These are phyloP conservation scores for Amanita inopinata DNA, from an alignment of 768 basidiomycete genomes.

Conservation along the genomic window DNA sequence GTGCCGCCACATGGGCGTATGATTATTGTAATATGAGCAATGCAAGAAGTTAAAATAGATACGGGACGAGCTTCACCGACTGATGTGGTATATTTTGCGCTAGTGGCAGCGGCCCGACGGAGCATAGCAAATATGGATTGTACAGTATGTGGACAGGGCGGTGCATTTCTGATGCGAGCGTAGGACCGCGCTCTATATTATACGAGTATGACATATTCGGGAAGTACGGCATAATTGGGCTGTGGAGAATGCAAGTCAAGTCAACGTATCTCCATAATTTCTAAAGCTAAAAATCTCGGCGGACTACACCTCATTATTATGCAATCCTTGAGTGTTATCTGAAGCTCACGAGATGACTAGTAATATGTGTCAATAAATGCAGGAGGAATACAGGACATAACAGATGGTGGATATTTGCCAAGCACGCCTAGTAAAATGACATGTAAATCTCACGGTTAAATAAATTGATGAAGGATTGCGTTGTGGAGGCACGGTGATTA, in stretches of 20 bases:
- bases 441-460: background rate
- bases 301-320: too few species aligned
- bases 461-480: background rate
- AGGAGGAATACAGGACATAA: too few species aligned
- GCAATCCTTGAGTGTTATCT: too few species aligned
- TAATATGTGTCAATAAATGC: too few species aligned
- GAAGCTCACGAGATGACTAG: too few species aligned
- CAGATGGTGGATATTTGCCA: background rate
- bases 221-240: background rate
- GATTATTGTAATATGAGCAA: background rate
- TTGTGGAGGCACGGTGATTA: background rate
- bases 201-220: background rate
- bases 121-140: background rate
- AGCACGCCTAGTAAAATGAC: background rate
- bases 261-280: too few species aligned
- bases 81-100: too few species aligned
- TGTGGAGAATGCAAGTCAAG: too few species aligned
- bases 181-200: background rate
- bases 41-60: background rate
- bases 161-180: background rate
- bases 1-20: background rate
- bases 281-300: too few species aligned
- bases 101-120: background rate
- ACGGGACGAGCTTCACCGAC: background rate
- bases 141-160: background rate